Base-by-base conservation (phyloP, 345 rosid species). In the Hibiscus trionum region DNA sequence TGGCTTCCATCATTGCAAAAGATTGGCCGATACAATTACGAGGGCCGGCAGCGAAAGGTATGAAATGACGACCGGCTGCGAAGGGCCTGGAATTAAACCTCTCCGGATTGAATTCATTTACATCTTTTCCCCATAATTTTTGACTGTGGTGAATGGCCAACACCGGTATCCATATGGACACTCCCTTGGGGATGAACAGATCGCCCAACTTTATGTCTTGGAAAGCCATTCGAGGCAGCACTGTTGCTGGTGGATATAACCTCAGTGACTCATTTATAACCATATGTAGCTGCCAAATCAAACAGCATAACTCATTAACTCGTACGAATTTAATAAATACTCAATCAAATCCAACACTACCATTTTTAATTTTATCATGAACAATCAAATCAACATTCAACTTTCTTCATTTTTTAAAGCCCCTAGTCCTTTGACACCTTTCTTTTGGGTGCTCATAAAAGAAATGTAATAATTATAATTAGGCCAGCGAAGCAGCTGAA, bases 121-220 rank as follows among this genome's bases (percentile, higher is more conserved):
- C 99, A 56, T 95, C 97, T 80, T 88, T 78, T 1, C 99, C 99
- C 99, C 99, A 95, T 62, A 95, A 44, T 24, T 90, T 90, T 68
- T 90, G 77, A 59, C 90, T 90, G 72, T 95, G 99, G 71, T 95
- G 94, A 21, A 95, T 92, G 1, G 98, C 98, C 4, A 95, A 84
- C 10, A 91, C 93, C 10, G 99, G 99, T 56, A 95, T 89, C 99
- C 99, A 95, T 16, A 95, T 81, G 14, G 98, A 86, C 29, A 95
- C 83, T 2, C 99, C 99, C 81, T 89, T 93, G 0, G 99, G 99
- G 68, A 95, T 86, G 24, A 75, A 72, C 44, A 95, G 79, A 71
- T 95, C 96, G 0, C 98, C 97, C 0, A 95, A 81, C 72, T 83
- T 87, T 26, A 95, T 81, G 76, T 95, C 93, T 75, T 91, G 90